Percentiles rank a stretch among this genome's conserved stretches.
Conservation (phyloP, 164 flowering plant genomes). For the Vitis rupestris region DNA sequence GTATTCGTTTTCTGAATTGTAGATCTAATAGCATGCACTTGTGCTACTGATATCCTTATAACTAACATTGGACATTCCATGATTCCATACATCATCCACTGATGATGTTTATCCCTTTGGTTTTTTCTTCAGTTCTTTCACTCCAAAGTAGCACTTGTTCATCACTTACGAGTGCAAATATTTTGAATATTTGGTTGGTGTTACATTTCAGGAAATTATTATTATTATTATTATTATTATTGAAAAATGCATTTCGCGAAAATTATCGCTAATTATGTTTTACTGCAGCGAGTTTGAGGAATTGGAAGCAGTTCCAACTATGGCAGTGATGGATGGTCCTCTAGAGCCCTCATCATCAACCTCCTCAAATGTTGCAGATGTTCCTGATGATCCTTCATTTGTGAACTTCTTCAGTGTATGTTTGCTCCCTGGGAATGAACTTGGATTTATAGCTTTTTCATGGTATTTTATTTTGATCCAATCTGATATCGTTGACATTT, state of each 20-base stretch:
- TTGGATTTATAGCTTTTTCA: neutral
- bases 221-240: neutral
- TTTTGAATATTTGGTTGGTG: neutral
- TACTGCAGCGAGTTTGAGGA: conserved; percentile 82
- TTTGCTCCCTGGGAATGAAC: neutral
- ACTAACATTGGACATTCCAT: neutral
- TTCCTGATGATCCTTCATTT: conserved; percentile 72
- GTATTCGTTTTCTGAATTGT: no score
- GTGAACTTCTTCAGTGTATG: conserved; percentile 89
- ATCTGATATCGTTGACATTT: neutral
- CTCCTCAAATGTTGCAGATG: conserved; percentile 45
- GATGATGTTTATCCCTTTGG: neutral
- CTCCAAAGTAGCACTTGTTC: no score
- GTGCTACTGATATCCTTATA: neutral
- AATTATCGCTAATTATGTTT: neutral
- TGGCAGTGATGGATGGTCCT: conserved; percentile 90
- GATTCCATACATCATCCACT: neutral
- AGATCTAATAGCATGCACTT: neutral
- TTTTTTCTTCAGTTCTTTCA: neutral
- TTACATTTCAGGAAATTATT: no score
- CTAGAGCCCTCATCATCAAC: conserved; percentile 72
- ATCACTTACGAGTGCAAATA: neutral
- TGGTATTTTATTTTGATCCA: neutral
- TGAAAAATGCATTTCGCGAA: neutral
- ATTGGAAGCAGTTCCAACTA: conserved; percentile 83